Percentiles rank a stretch among this genome's conserved stretches.
phyloP scores from a whole-genome alignment of 305 asterid species.

The Fraxinus sp. region DNA sequence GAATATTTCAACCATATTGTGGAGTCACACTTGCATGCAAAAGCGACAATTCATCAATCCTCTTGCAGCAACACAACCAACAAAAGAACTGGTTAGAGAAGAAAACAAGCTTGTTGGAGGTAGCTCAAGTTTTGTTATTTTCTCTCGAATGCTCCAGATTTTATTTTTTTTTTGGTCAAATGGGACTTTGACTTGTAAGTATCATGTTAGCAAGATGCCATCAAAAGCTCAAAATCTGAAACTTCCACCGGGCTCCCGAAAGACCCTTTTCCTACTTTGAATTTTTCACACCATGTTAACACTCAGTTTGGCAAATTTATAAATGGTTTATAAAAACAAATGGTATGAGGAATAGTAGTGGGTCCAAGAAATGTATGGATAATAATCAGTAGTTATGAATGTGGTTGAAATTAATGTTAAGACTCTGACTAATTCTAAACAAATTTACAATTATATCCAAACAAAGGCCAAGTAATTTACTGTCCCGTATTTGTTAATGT shows the following conservation, averaged over 20 bases:
- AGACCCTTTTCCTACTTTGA: not conserved
- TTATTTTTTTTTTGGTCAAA: not conserved
- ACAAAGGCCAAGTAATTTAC: not conserved
- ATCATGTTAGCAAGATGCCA: not conserved
- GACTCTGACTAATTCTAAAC: not conserved
- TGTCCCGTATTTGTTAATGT: not conserved
- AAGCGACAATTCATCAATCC: not conserved
- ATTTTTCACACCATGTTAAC: not conserved
- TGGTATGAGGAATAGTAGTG: not conserved
- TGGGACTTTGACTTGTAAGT: not conserved
- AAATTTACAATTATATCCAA: not conserved
- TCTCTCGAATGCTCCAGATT: not conserved
- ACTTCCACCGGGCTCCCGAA: not conserved
- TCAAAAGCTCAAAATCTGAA: not conserved
- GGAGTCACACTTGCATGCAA: not conserved
- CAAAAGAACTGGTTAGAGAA: not conserved
- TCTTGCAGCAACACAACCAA: not conserved
- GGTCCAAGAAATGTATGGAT: not conserved
- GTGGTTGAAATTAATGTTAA: not conserved
- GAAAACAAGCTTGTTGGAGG: not conserved
- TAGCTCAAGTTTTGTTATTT: not conserved
- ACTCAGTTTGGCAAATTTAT: not conserved
- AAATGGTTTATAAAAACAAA: not conserved
- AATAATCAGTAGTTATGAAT: not conserved
- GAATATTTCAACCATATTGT: not conserved